phyloP scores from a whole-genome alignment of 192 early-diverging fungal genomes.

The Lunasporangiospora selenospora region DNA sequence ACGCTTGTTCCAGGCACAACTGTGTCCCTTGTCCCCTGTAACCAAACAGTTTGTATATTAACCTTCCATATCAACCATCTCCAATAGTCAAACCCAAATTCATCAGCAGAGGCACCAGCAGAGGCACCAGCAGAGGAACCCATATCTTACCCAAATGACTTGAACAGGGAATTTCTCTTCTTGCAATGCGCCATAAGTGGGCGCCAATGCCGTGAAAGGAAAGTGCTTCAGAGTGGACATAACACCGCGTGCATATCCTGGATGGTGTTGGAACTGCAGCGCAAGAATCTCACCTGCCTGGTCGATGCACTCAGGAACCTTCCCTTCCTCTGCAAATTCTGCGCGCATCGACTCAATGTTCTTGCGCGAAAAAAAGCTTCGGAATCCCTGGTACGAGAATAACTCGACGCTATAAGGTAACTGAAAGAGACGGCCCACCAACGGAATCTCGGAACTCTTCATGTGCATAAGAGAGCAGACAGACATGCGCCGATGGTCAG shows the following conservation, averaged over 20 bases:
- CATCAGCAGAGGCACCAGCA: too few species aligned
- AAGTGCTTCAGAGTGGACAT: conserved; percentile 38
- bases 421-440: conserved; percentile 32
- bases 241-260: conserved; percentile 40
- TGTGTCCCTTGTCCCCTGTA: conserved; percentile 34
- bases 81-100: too few species aligned
- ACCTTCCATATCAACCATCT: too few species aligned
- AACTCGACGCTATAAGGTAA: conserved; percentile 30
- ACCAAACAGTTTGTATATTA: too few species aligned
- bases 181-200: conserved; percentile 9
- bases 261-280: conserved; percentile 25
- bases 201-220: conserved; percentile 16
- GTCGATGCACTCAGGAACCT: conserved; percentile 8
- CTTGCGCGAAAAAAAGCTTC: conserved; percentile 28
- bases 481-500: too few species aligned
- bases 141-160: conserved; percentile 26
- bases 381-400: conserved; percentile 25
- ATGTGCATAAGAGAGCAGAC: too few species aligned
- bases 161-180: conserved; percentile 26
- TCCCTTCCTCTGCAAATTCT: conserved; percentile 15
- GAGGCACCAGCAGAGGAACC: too few species aligned
- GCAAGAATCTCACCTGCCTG: conserved; percentile 24
- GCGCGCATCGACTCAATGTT: conserved; percentile 37
- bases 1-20: conserved; percentile 30
- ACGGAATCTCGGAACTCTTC: conserved; percentile 35